A percentile compares a stretch with the other conserved stretches of the same genome.
phyloP scores from a whole-genome alignment of 169 alveolate genomes.

The Babesia divergens region DNA sequence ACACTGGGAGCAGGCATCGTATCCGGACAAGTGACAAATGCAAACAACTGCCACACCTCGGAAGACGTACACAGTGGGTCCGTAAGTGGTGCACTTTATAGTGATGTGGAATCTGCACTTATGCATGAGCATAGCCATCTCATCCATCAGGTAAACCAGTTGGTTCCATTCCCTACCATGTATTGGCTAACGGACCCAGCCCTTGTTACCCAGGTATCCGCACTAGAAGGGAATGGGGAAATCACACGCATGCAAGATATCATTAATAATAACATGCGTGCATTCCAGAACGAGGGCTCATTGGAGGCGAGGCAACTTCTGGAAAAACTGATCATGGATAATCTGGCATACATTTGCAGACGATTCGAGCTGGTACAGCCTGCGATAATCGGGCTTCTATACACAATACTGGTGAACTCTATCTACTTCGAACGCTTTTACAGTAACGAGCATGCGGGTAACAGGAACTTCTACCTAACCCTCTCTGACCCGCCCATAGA shows the following conservation, averaged over 20 bases:
- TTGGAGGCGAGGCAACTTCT: neutral
- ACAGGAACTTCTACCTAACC: neutral
- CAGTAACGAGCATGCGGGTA: neutral
- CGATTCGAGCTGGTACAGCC: slow-evolving; percentile 60
- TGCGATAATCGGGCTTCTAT: slow-evolving; percentile 2
- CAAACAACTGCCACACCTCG: too few relatives aligned
- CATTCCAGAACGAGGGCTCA: neutral
- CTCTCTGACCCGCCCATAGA: neutral
- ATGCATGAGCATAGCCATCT: slow-evolving; percentile 17
- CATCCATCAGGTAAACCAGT: slow-evolving; percentile 25
- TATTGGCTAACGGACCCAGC: slow-evolving; percentile 68
- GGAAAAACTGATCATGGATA: slow-evolving; percentile 28
- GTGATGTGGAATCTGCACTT: slow-evolving; percentile 10
- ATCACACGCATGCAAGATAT: slow-evolving; percentile 59
- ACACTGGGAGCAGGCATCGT: neutral
- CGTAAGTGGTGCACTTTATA: slow-evolving; percentile 1
- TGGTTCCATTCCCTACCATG: slow-evolving; percentile 76
- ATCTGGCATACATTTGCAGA: slow-evolving; percentile 30
- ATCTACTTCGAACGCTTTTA: neutral
- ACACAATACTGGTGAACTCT: slow-evolving; percentile 44
- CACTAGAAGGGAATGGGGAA: slow-evolving; percentile 69
- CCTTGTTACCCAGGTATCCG: slow-evolving; percentile 63
- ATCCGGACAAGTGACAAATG: neutral
- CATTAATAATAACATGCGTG: slow-evolving; percentile 8
- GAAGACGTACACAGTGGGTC: neutral